Evolutionary conservation across 768 basidiomycete genomes (phyloP).

Genomic region (Leccinum rimulosum): DNA sequence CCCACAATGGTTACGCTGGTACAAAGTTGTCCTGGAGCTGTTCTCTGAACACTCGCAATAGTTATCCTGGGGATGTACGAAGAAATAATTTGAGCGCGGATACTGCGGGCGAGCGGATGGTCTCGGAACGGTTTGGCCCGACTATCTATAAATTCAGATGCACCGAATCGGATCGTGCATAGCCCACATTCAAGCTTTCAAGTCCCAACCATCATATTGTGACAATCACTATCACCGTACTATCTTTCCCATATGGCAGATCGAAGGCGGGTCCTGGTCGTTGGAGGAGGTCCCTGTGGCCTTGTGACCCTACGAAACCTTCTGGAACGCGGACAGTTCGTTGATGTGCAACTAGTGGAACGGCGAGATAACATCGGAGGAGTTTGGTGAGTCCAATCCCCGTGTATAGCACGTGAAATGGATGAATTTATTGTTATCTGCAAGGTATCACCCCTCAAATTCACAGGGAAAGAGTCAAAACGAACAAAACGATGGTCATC

Average conservation of each 20-base stretch:
- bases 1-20: not conserved
- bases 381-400: constrained; percentile 39
- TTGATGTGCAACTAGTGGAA: constrained; percentile 45
- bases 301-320: constrained; percentile 47
- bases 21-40: not conserved
- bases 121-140: not conserved
- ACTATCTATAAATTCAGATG: not conserved
- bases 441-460: constrained; percentile 15
- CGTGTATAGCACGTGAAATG: not conserved
- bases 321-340: constrained; percentile 39
- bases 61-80: not conserved
- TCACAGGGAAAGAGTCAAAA: not conserved
- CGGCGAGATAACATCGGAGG: constrained; percentile 47
- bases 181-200: not conserved
- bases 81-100: not conserved
- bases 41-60: not conserved
- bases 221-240: not conserved
- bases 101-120: not conserved
- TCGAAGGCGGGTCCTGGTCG: constrained; percentile 34
- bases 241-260: not conserved
- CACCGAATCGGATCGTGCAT: not conserved
- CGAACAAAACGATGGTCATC: not conserved
- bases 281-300: constrained; percentile 49
- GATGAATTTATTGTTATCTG: not conserved
- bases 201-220: not conserved